Evolutionary conservation across 192 early-diverging fungal species (phyloP).

Genomic region (Rhizophagus prolifer): DNA sequence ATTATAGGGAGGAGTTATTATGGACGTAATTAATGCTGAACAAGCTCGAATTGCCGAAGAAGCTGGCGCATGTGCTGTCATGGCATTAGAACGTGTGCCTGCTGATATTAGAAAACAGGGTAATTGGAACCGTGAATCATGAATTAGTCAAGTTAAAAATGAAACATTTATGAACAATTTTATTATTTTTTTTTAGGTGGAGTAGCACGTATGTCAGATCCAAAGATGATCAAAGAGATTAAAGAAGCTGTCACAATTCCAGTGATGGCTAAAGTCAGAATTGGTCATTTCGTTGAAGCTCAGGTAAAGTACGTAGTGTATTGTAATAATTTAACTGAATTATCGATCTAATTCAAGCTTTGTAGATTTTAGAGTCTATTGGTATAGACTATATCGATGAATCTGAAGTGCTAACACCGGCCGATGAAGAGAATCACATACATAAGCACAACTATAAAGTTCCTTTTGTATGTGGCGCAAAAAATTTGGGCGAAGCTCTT

Average conservation of each 20-base stretch:
- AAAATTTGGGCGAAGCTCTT: slow-evolving; percentile 97
- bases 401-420: slow-evolving; percentile 92
- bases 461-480: slow-evolving; percentile 95
- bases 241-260: slow-evolving; percentile 94
- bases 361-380: slow-evolving; percentile 82
- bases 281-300: slow-evolving; percentile 99
- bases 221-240: slow-evolving; percentile 96
- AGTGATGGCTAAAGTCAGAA: slow-evolving; percentile 98
- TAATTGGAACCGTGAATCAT: slow-evolving; percentile 28
- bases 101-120: slow-evolving; percentile 98
- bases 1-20: slow-evolving; percentile 92
- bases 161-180: slow-evolving; percentile 13
- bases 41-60: slow-evolving; percentile 97
- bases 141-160: neutral
- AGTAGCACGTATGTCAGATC: slow-evolving; percentile 98
- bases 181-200: slow-evolving; percentile 58
- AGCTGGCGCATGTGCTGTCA: slow-evolving; percentile 95
- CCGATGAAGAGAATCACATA: slow-evolving; percentile 96
- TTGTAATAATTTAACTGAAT: slow-evolving; percentile 11
- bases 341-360: neutral
- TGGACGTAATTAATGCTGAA: slow-evolving; percentile 98
- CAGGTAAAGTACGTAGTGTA: slow-evolving; percentile 47
- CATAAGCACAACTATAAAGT: slow-evolving; percentile 91
- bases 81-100: slow-evolving; percentile 97
- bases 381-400: slow-evolving; percentile 98